A percentile compares a stretch with the other conserved stretches of the same genome.
These are phyloP conservation scores for Candida sithepensis DNA, from an alignment of 805 yeast species.

Conservation along the genomic window DNA sequence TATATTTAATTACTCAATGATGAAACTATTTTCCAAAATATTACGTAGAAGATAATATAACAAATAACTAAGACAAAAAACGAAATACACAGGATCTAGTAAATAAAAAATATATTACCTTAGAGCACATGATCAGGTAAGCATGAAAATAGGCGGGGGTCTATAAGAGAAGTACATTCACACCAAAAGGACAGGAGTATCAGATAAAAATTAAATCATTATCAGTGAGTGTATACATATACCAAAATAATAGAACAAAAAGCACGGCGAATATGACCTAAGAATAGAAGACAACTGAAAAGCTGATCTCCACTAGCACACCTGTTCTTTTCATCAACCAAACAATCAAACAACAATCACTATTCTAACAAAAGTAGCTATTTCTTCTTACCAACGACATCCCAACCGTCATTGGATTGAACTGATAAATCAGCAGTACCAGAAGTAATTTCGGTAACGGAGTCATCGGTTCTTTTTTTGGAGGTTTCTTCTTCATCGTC, in stretches of 20 bases:
- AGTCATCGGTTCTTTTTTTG: constrained; percentile 26
- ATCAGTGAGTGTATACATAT: neutral
- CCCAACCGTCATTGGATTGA: constrained; percentile 41
- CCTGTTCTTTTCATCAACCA: too few relatives aligned
- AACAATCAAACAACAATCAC: neutral
- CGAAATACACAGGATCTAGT: neutral
- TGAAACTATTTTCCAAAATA: neutral
- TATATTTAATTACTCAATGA: neutral
- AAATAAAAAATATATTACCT: neutral
- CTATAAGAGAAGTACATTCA: too few relatives aligned
- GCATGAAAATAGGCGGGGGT: neutral
- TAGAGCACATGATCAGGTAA: neutral
- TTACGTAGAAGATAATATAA: neutral
- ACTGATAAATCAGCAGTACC: constrained; percentile 37
- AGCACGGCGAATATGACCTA: neutral
- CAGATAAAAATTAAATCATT: neutral
- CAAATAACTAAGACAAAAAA: neutral
- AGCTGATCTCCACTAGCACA: neutral
- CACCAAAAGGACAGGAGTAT: neutral
- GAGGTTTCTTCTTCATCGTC: constrained; percentile 38
- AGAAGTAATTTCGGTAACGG: constrained; percentile 7
- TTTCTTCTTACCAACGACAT: constrained; percentile 40
- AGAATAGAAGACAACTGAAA: too few relatives aligned
- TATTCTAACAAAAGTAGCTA: constrained; percentile 1
- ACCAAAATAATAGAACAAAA: neutral